Evolutionary conservation across 2,329 filamentous ascomycete genomes (phyloP), one percentile per base, ranked within the genome.

Genomic region (Claviceps sp.): DNA sequence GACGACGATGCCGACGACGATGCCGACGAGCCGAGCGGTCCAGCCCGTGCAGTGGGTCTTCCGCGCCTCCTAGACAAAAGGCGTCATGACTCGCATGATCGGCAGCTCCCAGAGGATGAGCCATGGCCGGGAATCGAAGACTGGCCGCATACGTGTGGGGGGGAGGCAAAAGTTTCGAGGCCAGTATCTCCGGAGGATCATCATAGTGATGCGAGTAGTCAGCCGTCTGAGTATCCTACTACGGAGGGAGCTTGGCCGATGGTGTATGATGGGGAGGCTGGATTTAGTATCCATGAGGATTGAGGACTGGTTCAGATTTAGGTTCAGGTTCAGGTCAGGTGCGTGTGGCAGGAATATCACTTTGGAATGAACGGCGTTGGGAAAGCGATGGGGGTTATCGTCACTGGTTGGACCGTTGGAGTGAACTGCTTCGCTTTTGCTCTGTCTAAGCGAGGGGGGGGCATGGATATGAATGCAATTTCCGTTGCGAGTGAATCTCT

Each of bases 61-160:
- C 62, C 64, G 38, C 56, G 57, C 7, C 59, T 60, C 22, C 17
- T 19, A 4, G 41, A 34, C 8, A 39, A 24, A 11, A 40, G 19
- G 47, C 39, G 22, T 4, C 42, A 5, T 38, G 60, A 59, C 50
- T 62, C 64, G 34, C 62, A 62, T 13, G 56, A 58, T 45, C 60
- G 61, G 56, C 65, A 62, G 53, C 56, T 69, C 24, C 75, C 75
- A 1, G 76, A 80, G 58, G 78, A 81, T 54, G 73, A 80, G 54
- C 71, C 72, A 2, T 78, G 77, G 75, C 74, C 71, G 0, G 78
- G 78, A 8, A 76, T 81, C 48, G 76, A 80, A 55, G 77, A 76
- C 52, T 65, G 65, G 50, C 71, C 70, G 16, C 61, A 64, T 44
- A 67, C 70, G 56, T 71, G 69, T 0, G 72, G 79, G 49, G 70